A percentile compares a stretch with the other conserved stretches of the same genome.
Conservation (phyloP, 306 rosid species). For the Canavalia ensiformis region DNA sequence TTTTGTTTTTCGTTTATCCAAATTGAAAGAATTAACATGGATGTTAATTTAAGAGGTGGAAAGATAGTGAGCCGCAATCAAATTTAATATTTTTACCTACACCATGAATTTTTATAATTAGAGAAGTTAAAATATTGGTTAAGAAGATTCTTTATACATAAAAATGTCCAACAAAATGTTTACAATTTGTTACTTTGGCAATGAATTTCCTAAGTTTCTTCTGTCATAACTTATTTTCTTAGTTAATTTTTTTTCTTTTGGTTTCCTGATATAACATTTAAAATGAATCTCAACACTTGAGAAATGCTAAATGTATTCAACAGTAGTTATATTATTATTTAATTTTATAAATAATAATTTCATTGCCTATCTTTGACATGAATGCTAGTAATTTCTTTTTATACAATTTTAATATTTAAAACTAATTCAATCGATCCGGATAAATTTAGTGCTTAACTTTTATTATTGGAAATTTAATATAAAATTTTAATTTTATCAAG, state of each 20-base stretch:
- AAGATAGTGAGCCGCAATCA: no score
- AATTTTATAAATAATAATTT: background rate
- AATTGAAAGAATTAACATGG: no score
- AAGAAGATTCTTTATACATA: no score
- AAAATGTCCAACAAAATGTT: no score
- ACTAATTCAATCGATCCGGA: background rate
- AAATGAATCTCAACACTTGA: constrained; percentile 16
- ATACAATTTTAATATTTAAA: constrained; percentile 3
- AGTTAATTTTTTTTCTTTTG: background rate
- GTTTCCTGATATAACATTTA: background rate
- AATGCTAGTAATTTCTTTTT: constrained; percentile 6
- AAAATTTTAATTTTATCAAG: background rate
- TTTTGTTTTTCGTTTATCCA: no score
- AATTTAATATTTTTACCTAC: no score
- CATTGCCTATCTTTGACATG: background rate
- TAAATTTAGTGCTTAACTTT: background rate
- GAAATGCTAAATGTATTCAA: background rate
- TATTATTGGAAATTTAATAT: background rate
- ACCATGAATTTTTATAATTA: no score
- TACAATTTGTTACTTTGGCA: constrained; percentile 1
- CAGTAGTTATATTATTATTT: constrained; percentile 13
- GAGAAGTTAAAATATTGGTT: no score
- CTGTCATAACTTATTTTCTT: background rate
- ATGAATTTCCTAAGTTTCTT: background rate
- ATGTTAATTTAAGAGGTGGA: no score